Conservation (phyloP, 805 yeast genomes). For the Wickerhamomyces subpelliculosus region DNA sequence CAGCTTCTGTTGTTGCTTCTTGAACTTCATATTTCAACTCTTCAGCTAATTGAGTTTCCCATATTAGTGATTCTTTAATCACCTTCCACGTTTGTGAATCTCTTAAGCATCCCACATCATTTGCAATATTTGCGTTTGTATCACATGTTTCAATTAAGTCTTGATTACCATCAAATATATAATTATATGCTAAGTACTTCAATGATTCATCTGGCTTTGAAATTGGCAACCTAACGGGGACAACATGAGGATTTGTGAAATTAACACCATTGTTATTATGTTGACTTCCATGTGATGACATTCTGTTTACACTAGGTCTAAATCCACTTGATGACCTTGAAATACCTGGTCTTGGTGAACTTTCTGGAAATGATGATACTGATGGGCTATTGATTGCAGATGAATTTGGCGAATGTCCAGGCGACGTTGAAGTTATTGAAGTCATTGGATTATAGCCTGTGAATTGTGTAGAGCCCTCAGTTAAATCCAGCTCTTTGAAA, state of each 20-base stretch:
- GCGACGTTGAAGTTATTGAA: constrained; percentile 4
- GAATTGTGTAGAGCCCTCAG: no score
- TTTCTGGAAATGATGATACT: background rate
- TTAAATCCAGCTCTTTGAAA: no score
- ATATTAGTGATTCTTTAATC: constrained; percentile 40
- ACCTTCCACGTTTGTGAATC: constrained; percentile 62
- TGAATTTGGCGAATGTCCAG: background rate
- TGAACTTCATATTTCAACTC: constrained; percentile 2
- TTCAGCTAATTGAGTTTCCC: constrained; percentile 19
- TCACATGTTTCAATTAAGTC: constrained; percentile 45
- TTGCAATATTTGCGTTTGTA: constrained; percentile 51
- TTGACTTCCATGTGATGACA: constrained; percentile 10
- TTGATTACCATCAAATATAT: constrained; percentile 38
- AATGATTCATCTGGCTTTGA: constrained; percentile 26
- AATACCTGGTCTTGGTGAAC: constrained; percentile 19
- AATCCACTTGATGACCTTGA: constrained; percentile 16
- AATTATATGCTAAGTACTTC: constrained; percentile 42
- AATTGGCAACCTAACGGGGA: constrained; percentile 20
- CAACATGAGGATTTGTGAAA: constrained; percentile 10
- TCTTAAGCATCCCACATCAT: constrained; percentile 39
- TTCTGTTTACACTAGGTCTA: constrained; percentile 13
- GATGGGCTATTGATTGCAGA: background rate
- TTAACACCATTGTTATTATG: constrained; percentile 4
- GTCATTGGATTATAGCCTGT: background rate
- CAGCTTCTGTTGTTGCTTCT: background rate